phyloP scores from a whole-genome alignment of 768 basidiomycete genomes.

The Strobilomyces confusus region DNA sequence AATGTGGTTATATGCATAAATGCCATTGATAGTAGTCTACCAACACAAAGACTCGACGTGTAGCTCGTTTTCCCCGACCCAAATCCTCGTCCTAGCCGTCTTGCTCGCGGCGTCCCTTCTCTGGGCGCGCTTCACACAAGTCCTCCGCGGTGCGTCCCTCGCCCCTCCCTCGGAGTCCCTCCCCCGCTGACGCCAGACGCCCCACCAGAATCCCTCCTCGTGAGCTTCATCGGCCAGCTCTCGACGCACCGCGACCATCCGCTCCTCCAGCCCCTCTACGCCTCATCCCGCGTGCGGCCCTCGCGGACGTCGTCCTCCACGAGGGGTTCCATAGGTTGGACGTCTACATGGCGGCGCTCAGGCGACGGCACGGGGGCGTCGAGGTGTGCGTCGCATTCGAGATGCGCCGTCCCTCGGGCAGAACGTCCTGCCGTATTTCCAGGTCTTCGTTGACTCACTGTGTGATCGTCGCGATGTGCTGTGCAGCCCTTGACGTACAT shows the following conservation, averaged over 20 bases:
- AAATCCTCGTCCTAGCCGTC: background rate
- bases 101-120: constrained; percentile 19
- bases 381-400: constrained; percentile 55
- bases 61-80: too few species aligned
- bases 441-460: too few species aligned
- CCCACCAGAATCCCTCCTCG: constrained; percentile 37
- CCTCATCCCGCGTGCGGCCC: constrained; percentile 52
- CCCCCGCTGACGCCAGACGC: background rate
- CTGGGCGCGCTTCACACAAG: constrained; percentile 39
- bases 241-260: constrained; percentile 65
- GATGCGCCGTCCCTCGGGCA: constrained; percentile 38
- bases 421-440: constrained; percentile 63
- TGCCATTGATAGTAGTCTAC: too few species aligned
- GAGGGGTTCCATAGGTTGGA: constrained; percentile 73
- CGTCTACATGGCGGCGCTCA: constrained; percentile 58
- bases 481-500: too few species aligned
- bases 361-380: background rate
- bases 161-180: too few species aligned
- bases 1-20: too few species aligned
- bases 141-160: constrained; percentile 44
- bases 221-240: constrained; percentile 69
- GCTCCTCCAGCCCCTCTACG: constrained; percentile 26
- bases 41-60: too few species aligned
- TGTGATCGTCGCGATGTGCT: background rate
- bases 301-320: constrained; percentile 67